Conservation (phyloP, 495 filamentous ascomycete species). For the Talaromyces ruber region DNA sequence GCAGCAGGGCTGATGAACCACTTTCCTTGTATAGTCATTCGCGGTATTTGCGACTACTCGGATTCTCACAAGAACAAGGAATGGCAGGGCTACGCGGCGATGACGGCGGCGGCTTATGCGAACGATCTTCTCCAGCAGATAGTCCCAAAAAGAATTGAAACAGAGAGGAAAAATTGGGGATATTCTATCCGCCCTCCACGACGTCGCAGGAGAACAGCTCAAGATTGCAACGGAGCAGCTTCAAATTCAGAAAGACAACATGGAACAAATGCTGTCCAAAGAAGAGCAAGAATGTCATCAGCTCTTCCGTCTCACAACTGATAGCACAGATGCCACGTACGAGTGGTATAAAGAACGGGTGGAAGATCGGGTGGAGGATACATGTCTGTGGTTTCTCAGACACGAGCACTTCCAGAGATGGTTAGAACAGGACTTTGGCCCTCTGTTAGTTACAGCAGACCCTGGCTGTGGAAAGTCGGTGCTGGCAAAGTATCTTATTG, state of each 20-base stretch:
- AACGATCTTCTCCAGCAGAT: constrained; percentile 9
- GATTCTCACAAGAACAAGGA: constrained; percentile 25
- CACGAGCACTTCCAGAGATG: constrained; percentile 20
- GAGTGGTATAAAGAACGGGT: background rate
- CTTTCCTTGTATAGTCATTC: constrained; percentile 20
- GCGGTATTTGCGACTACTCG: constrained; percentile 24
- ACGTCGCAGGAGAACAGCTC: background rate
- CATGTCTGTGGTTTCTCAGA: constrained; percentile 30
- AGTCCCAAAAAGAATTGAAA: background rate
- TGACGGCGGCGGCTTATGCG: constrained; percentile 19
- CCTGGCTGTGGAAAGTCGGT: constrained; percentile 37
- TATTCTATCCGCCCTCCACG: background rate
- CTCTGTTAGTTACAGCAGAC: constrained; percentile 35
- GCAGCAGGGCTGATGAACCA: constrained; percentile 22
- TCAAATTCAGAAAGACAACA: background rate
- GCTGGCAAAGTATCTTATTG: constrained; percentile 20
- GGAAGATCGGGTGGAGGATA: constrained; percentile 10
- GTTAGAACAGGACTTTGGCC: constrained; percentile 14
- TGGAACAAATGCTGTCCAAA: background rate
- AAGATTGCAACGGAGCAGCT: too few species aligned
- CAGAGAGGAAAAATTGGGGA: constrained; percentile 3
- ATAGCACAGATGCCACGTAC: background rate
- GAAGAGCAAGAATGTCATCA: background rate
- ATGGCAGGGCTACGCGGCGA: constrained; percentile 20
- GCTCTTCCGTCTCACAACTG: background rate